These are phyloP conservation scores for Malus fusca DNA, from an alignment of 306 rosid genomes.

Conservation along the genomic window DNA sequence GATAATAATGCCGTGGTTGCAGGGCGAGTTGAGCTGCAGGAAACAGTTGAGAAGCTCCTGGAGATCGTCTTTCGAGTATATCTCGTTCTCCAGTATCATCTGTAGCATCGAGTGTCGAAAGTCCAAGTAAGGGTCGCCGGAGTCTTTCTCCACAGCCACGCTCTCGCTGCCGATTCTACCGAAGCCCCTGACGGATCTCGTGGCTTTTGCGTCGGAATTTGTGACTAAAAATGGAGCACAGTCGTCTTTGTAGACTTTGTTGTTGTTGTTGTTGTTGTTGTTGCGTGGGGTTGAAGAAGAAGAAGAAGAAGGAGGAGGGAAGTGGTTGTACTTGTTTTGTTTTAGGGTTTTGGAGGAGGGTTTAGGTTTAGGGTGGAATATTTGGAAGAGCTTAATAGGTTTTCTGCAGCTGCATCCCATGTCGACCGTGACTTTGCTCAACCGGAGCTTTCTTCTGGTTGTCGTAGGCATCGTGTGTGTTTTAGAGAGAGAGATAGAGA, in stretches of 20 bases:
- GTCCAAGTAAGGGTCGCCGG: constrained; percentile 85
- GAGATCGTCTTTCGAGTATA: constrained; percentile 69
- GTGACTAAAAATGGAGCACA: constrained; percentile 23
- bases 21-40: constrained; percentile 67
- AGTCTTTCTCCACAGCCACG: constrained; percentile 88
- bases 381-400: constrained; percentile 33
- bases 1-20: constrained; percentile 67
- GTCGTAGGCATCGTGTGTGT: constrained; percentile 35
- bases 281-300: constrained; percentile 32
- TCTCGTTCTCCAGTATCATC: constrained; percentile 88
- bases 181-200: constrained; percentile 33
- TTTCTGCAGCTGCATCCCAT: constrained; percentile 66
- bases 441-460: constrained; percentile 34
- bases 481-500: background rate
- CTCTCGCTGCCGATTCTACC: constrained; percentile 70
- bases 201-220: constrained; percentile 2
- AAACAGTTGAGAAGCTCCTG: constrained; percentile 72
- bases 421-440: constrained; percentile 46
- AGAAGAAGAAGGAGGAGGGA: constrained; percentile 9
- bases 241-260: constrained; percentile 30
- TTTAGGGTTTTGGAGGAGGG: constrained; percentile 27
- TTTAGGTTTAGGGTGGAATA: constrained; percentile 47
- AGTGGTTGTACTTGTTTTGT: constrained; percentile 7
- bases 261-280: constrained; percentile 21
- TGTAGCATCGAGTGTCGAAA: constrained; percentile 85